Base-by-base conservation (phyloP, 352 stramenopile species). In the Saprolegnia parasitica region DNA sequence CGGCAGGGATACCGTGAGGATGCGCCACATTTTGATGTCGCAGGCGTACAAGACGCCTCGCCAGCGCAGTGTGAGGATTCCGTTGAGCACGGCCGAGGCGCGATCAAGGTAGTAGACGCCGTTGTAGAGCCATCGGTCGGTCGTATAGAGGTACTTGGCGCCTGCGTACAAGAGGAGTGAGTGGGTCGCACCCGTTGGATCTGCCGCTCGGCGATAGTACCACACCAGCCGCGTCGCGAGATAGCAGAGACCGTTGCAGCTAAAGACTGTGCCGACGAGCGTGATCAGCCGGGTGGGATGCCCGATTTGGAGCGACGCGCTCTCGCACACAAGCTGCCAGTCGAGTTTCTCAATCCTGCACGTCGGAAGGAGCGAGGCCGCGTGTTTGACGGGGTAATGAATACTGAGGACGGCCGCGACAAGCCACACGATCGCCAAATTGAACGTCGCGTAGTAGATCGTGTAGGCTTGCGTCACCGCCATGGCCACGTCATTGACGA, bases 141-240 rank as follows among this genome's bases (percentile, higher is more conserved):
- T 49, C 16, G 11, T 23, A 18, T 29, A 63, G 18, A 50, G 26
- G 56, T 49, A 63, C 35, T 49, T 63, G 56, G 18, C 35, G 16
- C 56, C 56, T 15, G 56, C 32, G 56, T 63, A 63, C 11, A 63
- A 23, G n/a, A 61, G 39, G 11, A 42, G 13, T 4, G 54, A 61
- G 29, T 35, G 29, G 29, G 29, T 35, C 5, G 29, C 29, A 35
- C 29, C 2, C 29, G 29, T 35, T 5, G 29, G 29, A 35, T 2
- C 5, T 35, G 29, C 29, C 29, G 29, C 29, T 2, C 29, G 29
- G 29, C 29, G 29, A 35, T 5, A 35, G 29, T 5, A 35, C 2
- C 2, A 35, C 29, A 35, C 5, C 5, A 35, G 29, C 5, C 29
- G 29, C 29, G 29, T 35, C 29, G 5, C 29, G 29, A 35, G 29